Conservation (phyloP, 306 rosid species). For the Prosopis cineraria region DNA sequence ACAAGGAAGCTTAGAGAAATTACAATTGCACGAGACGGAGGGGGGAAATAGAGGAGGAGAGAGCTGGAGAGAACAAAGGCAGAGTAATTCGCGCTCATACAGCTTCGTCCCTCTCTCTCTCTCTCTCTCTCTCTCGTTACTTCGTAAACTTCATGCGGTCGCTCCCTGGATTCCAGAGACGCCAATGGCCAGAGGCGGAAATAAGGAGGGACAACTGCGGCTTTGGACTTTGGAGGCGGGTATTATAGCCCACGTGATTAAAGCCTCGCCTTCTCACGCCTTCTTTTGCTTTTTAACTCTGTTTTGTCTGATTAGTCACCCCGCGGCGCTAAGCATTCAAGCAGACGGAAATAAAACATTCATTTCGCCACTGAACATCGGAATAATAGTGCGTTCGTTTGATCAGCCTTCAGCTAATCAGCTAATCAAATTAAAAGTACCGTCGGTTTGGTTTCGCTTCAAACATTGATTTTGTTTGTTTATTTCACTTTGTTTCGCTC, state of each 20-base stretch:
- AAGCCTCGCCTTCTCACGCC: not conserved
- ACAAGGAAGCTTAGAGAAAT: slow-evolving; percentile 8
- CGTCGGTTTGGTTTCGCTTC: not conserved
- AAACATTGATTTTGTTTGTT: too few species aligned
- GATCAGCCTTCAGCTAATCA: too few species aligned
- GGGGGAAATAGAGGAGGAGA: not conserved
- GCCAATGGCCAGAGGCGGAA: not conserved
- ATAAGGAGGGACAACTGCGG: not conserved
- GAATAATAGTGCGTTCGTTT: too few species aligned
- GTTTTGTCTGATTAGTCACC: not conserved
- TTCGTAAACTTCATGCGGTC: not conserved
- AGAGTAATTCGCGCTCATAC: not conserved
- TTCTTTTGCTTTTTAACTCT: not conserved
- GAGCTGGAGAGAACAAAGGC: not conserved
- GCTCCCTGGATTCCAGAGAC: slow-evolving; percentile 4
- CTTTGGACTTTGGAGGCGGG: not conserved
- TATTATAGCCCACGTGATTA: not conserved
- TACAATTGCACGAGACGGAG: not conserved
- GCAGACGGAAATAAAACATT: too few species aligned
- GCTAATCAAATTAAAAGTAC: not conserved
- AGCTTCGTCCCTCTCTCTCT: not conserved
- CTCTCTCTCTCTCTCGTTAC: not conserved
- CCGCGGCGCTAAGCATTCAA: too few species aligned
- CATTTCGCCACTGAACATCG: too few species aligned
- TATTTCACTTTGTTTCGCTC: too few species aligned